Percentiles rank a stretch among this genome's conserved stretches.
Evolutionary conservation across 2,329 filamentous ascomycete genomes (phyloP).

Genomic region (Mycogone perniciosa): DNA sequence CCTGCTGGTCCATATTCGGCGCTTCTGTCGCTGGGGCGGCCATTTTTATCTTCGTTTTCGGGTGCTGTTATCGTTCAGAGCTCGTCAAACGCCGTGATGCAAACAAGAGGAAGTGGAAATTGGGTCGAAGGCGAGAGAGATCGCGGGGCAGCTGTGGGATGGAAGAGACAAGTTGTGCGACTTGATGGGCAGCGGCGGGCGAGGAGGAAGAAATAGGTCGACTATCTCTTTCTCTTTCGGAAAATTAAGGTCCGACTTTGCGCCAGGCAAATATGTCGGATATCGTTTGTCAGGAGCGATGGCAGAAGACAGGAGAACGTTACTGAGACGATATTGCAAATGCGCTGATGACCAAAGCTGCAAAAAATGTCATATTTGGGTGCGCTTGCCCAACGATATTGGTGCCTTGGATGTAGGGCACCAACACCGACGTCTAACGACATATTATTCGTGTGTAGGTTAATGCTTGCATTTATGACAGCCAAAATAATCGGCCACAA

Average conservation of each 20-base stretch:
- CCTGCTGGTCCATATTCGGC: slow-evolving; percentile 44
- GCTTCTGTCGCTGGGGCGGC: slow-evolving; percentile 28
- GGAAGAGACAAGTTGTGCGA: slow-evolving; percentile 17
- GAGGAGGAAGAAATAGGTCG: slow-evolving; percentile 19
- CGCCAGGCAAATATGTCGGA: slow-evolving; percentile 32
- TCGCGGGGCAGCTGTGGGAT: slow-evolving; percentile 25
- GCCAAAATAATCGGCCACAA: no score
- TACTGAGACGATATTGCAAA: neutral
- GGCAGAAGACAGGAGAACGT: no score
- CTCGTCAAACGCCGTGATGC: neutral
- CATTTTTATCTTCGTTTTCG: slow-evolving; percentile 25
- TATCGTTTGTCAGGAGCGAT: slow-evolving; percentile 4
- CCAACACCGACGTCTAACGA: no score
- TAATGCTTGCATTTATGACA: no score
- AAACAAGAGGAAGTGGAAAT: neutral
- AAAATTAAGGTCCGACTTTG: slow-evolving; percentile 26
- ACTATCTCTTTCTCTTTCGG: slow-evolving; percentile 22
- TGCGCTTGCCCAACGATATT: no score
- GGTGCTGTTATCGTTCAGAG: slow-evolving; percentile 2
- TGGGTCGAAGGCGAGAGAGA: slow-evolving; percentile 11
- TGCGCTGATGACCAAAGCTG: neutral
- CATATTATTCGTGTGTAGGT: no score
- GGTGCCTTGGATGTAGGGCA: no score
- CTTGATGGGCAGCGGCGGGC: slow-evolving; percentile 15
- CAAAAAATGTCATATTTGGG: slow-evolving; percentile 3